Percentiles rank a stretch among this genome's conserved stretches.
These are phyloP conservation scores for Coniferiporia weirii DNA, from an alignment of 1,284 basidiomycete genomes.

Conservation along the genomic window DNA sequence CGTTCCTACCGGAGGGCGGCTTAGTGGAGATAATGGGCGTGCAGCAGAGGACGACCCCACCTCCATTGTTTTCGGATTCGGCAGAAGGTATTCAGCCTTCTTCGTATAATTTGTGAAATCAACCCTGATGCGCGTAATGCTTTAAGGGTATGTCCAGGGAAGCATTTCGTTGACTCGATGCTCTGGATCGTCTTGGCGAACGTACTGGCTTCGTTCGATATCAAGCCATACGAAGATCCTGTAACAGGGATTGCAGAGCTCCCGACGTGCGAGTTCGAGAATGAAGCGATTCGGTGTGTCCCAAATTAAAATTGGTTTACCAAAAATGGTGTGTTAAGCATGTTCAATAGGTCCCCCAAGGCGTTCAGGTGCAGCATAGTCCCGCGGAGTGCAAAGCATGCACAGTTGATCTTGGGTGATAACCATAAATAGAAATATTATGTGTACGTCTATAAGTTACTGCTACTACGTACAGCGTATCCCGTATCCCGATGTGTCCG, in stretches of 20 bases:
- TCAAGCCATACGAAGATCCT: conserved; percentile 30
- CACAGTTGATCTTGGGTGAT: not conserved
- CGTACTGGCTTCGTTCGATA: conserved; percentile 2
- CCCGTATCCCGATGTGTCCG: too few species aligned
- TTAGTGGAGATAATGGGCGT: not conserved
- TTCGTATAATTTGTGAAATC: not conserved
- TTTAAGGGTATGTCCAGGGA: conserved; percentile 5
- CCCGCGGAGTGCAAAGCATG: conserved; percentile 2
- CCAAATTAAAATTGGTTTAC: not conserved
- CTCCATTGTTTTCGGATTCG: conserved; percentile 15
- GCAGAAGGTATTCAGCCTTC: conserved; percentile 4
- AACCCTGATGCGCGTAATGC: not conserved
- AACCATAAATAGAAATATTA: not conserved
- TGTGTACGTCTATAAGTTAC: too few species aligned
- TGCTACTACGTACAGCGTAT: too few species aligned
- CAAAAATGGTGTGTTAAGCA: not conserved
- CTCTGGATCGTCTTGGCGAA: conserved; percentile 3
- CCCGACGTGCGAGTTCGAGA: not conserved
- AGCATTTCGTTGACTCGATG: conserved; percentile 1
- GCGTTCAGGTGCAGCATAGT: conserved; percentile 11
- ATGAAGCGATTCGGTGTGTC: not conserved
- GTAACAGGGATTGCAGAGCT: conserved; percentile 44
- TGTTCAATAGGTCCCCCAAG: not conserved
- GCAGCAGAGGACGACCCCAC: conserved; percentile 7
- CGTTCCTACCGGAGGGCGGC: not conserved